Evolutionary conservation across 1,284 basidiomycete species (phyloP), one percentile per base, ranked within the genome.

Genomic region (Melampsora larici-populina): DNA sequence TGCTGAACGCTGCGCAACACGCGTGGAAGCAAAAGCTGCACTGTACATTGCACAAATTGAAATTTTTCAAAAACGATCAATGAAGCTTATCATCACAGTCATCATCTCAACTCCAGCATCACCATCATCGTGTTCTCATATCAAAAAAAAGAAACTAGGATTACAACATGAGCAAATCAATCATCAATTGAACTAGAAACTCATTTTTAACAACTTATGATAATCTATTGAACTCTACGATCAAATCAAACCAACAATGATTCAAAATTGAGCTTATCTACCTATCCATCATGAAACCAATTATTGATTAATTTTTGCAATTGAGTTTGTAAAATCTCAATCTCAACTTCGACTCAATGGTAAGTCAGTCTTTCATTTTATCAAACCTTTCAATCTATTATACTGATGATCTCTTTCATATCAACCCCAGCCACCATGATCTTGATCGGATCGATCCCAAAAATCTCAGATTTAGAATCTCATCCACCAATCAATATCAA

Each of bases 381-480:
- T 21, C 9, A 26, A 21, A 1, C 3, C 70, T n/a, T 26, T 40
- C 43, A 65, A 31, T 24, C 64, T 36, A 3, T 36, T 36, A 26
- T 31, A 17, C 29, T 64, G 4, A 18, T 31, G 4, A 18, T 36
- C n/a, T 4, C 26, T 18, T 64, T 26, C 33, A 6, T 64, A 17
- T n/a, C 5, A 36, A 36, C 36, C 36, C 36, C 36, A 75, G 72
- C 72, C 26, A 66, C 72, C 7, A 46, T 75, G 26, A 31, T 67
- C n/a, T 49, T 75, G 0, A 21, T 75, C 17, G 11, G 64, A 8
- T 75, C 26, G 26, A 26, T 75, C 43, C 11, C 64, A 11, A 15
- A 40, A 26, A 43, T 75, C 49, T 36, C 72, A 33, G 11, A 58
- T n/a, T n/a, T n/a, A 24, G 13, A 43, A 63, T 29, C 9, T n/a